Percentiles rank a stretch among this genome's conserved stretches.
These are phyloP conservation scores for Sapria himalayana DNA, from an alignment of 345 rosid species.

Conservation along the genomic window DNA sequence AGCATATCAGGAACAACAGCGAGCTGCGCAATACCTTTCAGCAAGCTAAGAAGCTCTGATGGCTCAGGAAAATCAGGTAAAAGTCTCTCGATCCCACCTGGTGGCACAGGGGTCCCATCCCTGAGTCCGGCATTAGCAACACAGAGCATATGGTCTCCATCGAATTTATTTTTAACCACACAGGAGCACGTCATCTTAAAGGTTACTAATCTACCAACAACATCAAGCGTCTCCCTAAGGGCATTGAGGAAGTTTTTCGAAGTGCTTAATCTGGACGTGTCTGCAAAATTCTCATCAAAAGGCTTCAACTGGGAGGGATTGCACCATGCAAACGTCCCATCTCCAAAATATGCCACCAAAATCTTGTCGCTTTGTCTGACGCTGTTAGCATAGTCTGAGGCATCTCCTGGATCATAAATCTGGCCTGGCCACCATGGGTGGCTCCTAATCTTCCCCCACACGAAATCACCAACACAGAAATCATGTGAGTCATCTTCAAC, in stretches of 20 bases:
- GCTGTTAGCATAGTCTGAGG: constrained; percentile 53
- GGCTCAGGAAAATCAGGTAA: constrained; percentile 27
- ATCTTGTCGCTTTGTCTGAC: constrained; percentile 27
- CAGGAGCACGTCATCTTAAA: constrained; percentile 40
- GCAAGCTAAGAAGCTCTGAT: constrained; percentile 19
- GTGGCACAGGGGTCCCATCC: constrained; percentile 42
- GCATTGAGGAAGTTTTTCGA: constrained; percentile 33
- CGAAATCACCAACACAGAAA: constrained; percentile 62
- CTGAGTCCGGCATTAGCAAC: constrained; percentile 52
- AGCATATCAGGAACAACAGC: constrained; percentile 20
- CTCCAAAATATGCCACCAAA: constrained; percentile 81
- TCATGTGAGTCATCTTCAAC: constrained; percentile 17
- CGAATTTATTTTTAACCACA: constrained; percentile 15
- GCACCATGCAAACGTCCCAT: constrained; percentile 85
- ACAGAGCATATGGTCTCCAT: constrained; percentile 14
- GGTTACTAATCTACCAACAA: constrained; percentile 46
- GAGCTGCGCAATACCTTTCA: constrained; percentile 25
- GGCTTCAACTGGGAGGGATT: constrained; percentile 60
- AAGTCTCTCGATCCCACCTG: constrained; percentile 30
- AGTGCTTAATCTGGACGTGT: constrained; percentile 30
- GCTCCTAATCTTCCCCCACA: constrained; percentile 82
- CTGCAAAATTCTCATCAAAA: constrained; percentile 44
- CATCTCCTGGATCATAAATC: constrained; percentile 48
- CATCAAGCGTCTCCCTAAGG: constrained; percentile 33
- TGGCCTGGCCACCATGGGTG: constrained; percentile 99